These are phyloP conservation scores for Chalaropsis thielavioides DNA, from an alignment of 2,329 filamentous ascomycete species.

Conservation along the genomic window DNA sequence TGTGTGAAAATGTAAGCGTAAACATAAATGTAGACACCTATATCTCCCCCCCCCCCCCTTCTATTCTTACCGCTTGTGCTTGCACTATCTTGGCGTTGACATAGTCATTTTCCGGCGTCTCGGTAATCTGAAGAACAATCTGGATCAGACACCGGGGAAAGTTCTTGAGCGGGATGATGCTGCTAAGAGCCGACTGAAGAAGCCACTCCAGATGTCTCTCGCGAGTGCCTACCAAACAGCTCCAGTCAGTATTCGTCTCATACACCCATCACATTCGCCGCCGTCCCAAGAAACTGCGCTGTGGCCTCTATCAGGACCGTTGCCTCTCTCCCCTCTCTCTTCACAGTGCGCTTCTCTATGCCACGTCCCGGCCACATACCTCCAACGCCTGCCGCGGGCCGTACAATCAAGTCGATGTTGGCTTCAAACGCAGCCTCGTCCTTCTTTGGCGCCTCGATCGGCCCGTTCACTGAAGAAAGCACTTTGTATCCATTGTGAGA, in stretches of 20 bases:
- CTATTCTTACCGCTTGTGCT: conserved; percentile 40
- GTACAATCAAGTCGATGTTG: conserved; percentile 74
- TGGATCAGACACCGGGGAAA: conserved; percentile 69
- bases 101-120: conserved; percentile 53
- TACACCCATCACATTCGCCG: not conserved
- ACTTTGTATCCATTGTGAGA: conserved; percentile 64
- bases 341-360: not conserved
- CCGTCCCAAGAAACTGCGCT: no score
- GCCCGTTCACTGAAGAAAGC: conserved; percentile 78
- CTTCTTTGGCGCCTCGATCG: conserved; percentile 73
- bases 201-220: conserved; percentile 72
- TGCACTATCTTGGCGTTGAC: conserved; percentile 45
- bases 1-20: not conserved
- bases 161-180: conserved; percentile 58
- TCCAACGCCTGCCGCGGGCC: conserved; percentile 72
- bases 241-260: conserved; percentile 15
- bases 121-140: conserved; percentile 62
- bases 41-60: not conserved
- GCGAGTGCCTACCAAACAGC: conserved; percentile 41
- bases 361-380: conserved; percentile 36
- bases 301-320: not conserved
- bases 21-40: not conserved
- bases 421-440: conserved; percentile 90
- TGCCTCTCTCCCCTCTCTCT: not conserved
- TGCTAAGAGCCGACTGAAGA: conserved; percentile 55